Evolutionary conservation across 2,329 filamentous ascomycete genomes (phyloP).

Genomic region (Aspergillus cejpii): DNA sequence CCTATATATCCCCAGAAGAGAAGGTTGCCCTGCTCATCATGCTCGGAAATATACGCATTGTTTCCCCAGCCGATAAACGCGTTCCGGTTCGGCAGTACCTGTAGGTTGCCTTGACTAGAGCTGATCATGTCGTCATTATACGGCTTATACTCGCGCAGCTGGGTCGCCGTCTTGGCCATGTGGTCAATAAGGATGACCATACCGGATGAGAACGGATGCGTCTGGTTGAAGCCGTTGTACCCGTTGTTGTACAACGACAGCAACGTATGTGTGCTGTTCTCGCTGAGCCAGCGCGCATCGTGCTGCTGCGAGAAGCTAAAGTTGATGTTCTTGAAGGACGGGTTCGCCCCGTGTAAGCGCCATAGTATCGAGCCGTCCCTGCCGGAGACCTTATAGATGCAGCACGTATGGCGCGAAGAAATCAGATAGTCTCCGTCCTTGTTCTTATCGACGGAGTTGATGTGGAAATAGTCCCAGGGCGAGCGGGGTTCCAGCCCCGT

Average conservation of each 20-base stretch:
- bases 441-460: constrained; percentile 42
- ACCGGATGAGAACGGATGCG: constrained; percentile 34
- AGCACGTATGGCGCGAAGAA: constrained; percentile 37
- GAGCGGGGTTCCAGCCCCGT: constrained; percentile 42
- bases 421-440: constrained; percentile 38
- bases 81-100: constrained; percentile 34
- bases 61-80: constrained; percentile 41
- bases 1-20: constrained; percentile 36
- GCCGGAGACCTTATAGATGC: constrained; percentile 39
- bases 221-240: constrained; percentile 37
- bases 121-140: constrained; percentile 24
- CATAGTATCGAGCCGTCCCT: constrained; percentile 36
- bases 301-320: constrained; percentile 42
- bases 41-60: constrained; percentile 37
- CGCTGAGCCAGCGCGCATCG: constrained; percentile 36
- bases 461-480: constrained; percentile 44
- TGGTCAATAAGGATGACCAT: constrained; percentile 39
- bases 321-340: constrained; percentile 34
- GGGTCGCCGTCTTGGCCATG: constrained; percentile 29
- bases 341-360: constrained; percentile 34
- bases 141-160: constrained; percentile 29
- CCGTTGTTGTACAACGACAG: constrained; percentile 41
- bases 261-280: constrained; percentile 36
- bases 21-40: constrained; percentile 33
- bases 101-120: constrained; percentile 38